Base-by-base conservation (phyloP, 805 yeast species). In the Spathaspora girioi region DNA sequence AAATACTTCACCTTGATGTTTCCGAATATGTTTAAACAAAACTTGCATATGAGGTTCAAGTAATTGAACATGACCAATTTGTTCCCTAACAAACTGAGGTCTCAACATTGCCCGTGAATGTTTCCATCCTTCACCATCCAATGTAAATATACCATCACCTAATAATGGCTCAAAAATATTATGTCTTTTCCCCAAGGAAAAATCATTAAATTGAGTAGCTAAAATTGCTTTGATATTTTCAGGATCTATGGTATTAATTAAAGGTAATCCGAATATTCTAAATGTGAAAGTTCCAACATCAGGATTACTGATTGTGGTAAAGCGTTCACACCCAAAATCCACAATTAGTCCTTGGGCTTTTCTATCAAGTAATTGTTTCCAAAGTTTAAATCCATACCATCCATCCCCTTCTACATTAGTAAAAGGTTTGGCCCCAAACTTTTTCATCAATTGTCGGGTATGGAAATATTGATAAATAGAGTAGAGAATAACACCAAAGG, bases 61-160 rank as follows among this genome's bases (percentile, higher is more conserved):
- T 5, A 64, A 20, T 49, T 64, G 60, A 15, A 72, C 75, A 50
- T 73, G 77, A 7, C 75, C 68, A 49, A 73, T 68, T 56, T 73
- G 75, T 50, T 71, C 77, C 60, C 76, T 63, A 11, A 76, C 71
- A 55, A 73, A 73, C 54, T 73, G 77, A 2, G 78, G 78, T 54
- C 77, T 65, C 54, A 73, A 66, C 77, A 73, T 69, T 18, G 75
- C 66, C 52, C 78, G 57, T 8, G 75, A 68, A 54, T 68, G 71
- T 55, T 73, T 71, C 78, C 78, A 73, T 9, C 77, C 78, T 50
- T 62, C 65, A 18, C 70, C 69, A 53, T 73, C 77, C 54, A 72
- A 62, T 7, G 78, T 73, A 57, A 73, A 73, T 43, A 73, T 71
- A 19, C 78, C 78, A 53, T 73, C 76, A 6, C 77, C 77, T 35